Percentiles rank a stretch among this genome's conserved stretches.
Conservation (phyloP, 2,329 filamentous ascomycete genomes). For the Aspergillus calidoustus region DNA sequence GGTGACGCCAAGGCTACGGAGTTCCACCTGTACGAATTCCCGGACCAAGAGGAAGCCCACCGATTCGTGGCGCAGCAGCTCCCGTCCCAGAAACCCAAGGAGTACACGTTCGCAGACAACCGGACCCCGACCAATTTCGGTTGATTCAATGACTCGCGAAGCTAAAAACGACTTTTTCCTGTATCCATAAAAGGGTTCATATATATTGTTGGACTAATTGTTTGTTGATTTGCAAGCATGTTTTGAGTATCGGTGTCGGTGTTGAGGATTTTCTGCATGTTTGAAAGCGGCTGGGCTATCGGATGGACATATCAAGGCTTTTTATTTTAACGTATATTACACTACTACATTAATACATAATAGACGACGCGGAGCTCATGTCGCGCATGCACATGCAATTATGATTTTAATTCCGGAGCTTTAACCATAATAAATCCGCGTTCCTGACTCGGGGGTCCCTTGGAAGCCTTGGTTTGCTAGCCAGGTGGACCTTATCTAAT, state of each 20-base stretch:
- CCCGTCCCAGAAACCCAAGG: slow-evolving; percentile 46
- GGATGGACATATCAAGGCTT: slow-evolving; percentile 28
- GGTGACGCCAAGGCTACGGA: slow-evolving; percentile 42
- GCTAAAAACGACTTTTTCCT: slow-evolving; percentile 1
- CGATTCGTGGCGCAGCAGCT: slow-evolving; percentile 49
- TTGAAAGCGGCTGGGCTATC: slow-evolving; percentile 30
- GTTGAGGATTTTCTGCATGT: slow-evolving; percentile 30
- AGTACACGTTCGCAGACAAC: slow-evolving; percentile 49
- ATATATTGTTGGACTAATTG: slow-evolving; percentile 2
- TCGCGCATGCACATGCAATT: neutral
- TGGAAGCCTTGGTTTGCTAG: too few relatives aligned
- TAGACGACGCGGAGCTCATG: slow-evolving; percentile 6
- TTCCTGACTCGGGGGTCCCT: too few relatives aligned
- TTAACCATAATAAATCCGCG: neutral
- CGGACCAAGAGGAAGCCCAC: slow-evolving; percentile 50
- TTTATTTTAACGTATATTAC: slow-evolving; percentile 29
- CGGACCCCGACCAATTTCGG: slow-evolving; percentile 45
- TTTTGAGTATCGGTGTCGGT: slow-evolving; percentile 23
- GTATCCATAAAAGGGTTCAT: slow-evolving; percentile 16
- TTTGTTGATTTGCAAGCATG: slow-evolving; percentile 9
- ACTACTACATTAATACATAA: slow-evolving; percentile 19
- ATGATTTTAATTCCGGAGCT: slow-evolving; percentile 4
- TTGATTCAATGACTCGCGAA: neutral
- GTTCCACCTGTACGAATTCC: slow-evolving; percentile 51
- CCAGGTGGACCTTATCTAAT: too few relatives aligned